Percentiles rank a stretch among this genome's conserved stretches.
These are phyloP conservation scores for Prunus yedoensis DNA, from an alignment of 331 rosid genomes.

Conservation along the genomic window DNA sequence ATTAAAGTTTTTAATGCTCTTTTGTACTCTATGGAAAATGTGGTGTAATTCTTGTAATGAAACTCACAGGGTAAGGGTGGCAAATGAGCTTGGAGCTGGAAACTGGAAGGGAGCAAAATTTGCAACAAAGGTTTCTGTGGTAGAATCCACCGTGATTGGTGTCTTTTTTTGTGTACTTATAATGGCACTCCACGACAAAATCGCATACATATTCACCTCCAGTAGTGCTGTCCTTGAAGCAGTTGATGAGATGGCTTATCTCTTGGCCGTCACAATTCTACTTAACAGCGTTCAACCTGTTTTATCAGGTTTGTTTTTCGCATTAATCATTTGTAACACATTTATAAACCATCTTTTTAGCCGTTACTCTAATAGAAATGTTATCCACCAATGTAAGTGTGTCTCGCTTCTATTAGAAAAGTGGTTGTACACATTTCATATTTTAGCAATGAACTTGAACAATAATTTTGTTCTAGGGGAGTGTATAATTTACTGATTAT, in stretches of 20 bases:
- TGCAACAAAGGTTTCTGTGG: conserved; percentile 27
- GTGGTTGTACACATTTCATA: background rate
- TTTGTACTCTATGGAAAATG: background rate
- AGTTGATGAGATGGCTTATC: conserved; percentile 17
- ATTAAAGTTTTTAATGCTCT: no score
- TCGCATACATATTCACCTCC: conserved; percentile 25
- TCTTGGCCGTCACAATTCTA: conserved; percentile 26
- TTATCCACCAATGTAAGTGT: no score
- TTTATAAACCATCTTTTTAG: background rate
- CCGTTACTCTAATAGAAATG: background rate
- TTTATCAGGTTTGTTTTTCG: conserved; percentile 16
- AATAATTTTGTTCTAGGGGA: background rate
- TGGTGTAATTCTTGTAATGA: background rate
- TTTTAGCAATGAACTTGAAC: background rate
- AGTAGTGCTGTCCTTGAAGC: conserved; percentile 23
- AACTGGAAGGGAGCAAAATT: conserved; percentile 29
- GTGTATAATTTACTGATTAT: background rate
- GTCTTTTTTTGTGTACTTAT: conserved; percentile 8
- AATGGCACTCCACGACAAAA: conserved; percentile 12
- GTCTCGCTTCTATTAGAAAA: background rate
- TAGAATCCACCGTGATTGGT: conserved; percentile 18
- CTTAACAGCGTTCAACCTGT: conserved; percentile 28
- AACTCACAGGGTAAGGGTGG: conserved; percentile 26
- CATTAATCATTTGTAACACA: background rate
- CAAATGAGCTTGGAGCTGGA: conserved; percentile 37